Base-by-base conservation (phyloP, 257 asterid species). In the Petunia secreta region DNA sequence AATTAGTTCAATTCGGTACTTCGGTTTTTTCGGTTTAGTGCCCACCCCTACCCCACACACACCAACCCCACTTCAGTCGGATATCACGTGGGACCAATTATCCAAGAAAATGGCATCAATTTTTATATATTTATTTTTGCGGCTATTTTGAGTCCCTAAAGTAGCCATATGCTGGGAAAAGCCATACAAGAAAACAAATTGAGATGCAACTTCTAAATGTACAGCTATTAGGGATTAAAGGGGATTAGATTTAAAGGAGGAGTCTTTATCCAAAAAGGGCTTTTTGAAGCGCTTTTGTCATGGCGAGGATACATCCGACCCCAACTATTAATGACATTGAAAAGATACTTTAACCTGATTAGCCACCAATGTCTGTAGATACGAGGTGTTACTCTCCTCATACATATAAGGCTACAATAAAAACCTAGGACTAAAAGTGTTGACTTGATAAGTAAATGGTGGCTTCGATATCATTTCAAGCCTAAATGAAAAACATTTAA, bases 141-240 rank as follows among this genome's bases (percentile, higher is more conserved):
- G 0, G 59, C 43, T 25, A 71, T 25, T 43, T n/a, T 46, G 58
- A 25, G 77, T 71, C 77, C 77, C 77, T 71, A 71, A 48, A 48
- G 48, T 25, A 71, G 60, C 43, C 2, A 48, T 11, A 46, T 16
- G 77, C 59, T 48, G 77, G 60, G 11, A 48, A 71, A 48, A 25
- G 25, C 25, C 60, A 10, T 25, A 71, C 48, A 55, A 71, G 60
- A 71, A 10, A 52, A 10, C 2, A 5, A 52, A 52, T 3, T 52
- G 57, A 2, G 4, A 15, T 52, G 15, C 4, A 10, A 52, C 5
- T 52, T 52, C 9, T 52, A 52, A 52, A 52, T 52, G 57, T 52
- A 52, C 9, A 52, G 57, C 57, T 10, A 52, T 52, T 52, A 25
- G 25, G 25, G 25, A 25, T 25, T 25, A 25, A 25, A 25, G 25